Conservation (phyloP, 2,329 filamentous ascomycete genomes). For the Fusarium sp. region DNA sequence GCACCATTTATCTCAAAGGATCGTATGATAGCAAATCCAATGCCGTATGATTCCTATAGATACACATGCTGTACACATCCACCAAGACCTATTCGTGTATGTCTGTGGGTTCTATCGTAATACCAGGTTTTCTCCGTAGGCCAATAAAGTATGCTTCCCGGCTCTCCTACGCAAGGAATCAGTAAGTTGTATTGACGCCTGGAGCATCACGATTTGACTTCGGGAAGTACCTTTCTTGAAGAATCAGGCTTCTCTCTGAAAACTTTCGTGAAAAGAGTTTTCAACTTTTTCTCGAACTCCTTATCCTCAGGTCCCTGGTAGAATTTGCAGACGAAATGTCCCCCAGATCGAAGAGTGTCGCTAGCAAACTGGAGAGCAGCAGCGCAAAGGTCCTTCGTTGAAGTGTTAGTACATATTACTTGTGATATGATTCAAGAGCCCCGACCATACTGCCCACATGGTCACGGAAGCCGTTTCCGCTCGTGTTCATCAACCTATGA, state of each 20-base stretch:
- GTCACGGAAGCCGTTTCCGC: conserved; percentile 85
- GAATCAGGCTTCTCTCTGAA: conserved; percentile 90
- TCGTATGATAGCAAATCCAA: not conserved
- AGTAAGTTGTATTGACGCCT: not conserved
- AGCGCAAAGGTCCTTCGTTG: conserved; percentile 81
- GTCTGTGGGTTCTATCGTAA: conserved; percentile 36
- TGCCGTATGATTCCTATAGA: not conserved
- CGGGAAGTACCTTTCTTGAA: conserved; percentile 75
- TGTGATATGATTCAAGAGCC: too few relatives aligned
- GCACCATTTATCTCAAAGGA: not conserved
- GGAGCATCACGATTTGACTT: not conserved
- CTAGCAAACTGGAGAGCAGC: conserved; percentile 87
- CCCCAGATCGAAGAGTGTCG: conserved; percentile 82
- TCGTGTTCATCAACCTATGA: conserved; percentile 99
- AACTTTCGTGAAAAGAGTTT: conserved; percentile 81
- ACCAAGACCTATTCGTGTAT: not conserved
- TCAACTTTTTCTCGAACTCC: conserved; percentile 77
- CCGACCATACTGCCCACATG: conserved; percentile 94
- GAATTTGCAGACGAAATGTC: conserved; percentile 97
- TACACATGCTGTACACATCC: not conserved
- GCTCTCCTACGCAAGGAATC: conserved; percentile 47
- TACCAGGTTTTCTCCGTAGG: conserved; percentile 69
- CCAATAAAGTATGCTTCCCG: conserved; percentile 90
- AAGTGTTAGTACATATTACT: not conserved
- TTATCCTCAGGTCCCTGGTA: conserved; percentile 93